phyloP scores from a whole-genome alignment of 2,329 filamentous ascomycete species.

The Tolypocladium endophyticum region DNA sequence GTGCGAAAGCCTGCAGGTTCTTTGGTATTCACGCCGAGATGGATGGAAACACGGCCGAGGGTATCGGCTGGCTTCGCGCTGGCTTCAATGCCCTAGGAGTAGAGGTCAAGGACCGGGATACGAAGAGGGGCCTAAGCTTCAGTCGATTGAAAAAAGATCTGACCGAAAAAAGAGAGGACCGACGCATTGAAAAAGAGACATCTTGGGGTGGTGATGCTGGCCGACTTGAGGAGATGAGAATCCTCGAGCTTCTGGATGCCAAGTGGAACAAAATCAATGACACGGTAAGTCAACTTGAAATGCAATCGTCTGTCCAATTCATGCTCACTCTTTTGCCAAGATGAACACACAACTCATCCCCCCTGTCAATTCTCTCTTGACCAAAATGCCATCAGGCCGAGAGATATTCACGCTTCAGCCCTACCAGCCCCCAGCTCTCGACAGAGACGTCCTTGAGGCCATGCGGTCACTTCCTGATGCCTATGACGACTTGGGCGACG shows the following conservation, averaged over 20 bases:
- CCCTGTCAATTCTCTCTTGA: conserved; percentile 57
- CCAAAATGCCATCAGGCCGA: conserved; percentile 76
- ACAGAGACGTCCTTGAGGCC: conserved; percentile 50
- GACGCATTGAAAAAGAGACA: conserved; percentile 61
- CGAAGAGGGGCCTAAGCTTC: conserved; percentile 45
- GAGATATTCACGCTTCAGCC: conserved; percentile 69
- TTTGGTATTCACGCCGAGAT: conserved; percentile 84
- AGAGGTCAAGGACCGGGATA: conserved; percentile 28
- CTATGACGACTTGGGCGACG: conserved; percentile 21
- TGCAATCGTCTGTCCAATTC: fast-evolving
- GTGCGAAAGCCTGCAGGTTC: conserved; percentile 81
- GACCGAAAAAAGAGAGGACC: conserved; percentile 69
- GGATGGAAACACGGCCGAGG: conserved; percentile 69
- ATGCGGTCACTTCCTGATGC: conserved; percentile 36
- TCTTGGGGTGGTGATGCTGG: conserved; percentile 79
- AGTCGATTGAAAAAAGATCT: conserved; percentile 62
- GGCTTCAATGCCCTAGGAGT: conserved; percentile 67
- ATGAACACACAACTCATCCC: conserved; percentile 75
- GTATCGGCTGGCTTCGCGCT: conserved; percentile 75
- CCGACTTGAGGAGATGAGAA: conserved; percentile 69
- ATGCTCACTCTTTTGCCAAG: conserved; percentile 26
- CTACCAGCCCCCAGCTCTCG: conserved; percentile 56
- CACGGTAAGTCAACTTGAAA: conserved; percentile 46
- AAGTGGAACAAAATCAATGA: conserved; percentile 95
- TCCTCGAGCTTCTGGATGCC: conserved; percentile 74